phyloP scores from a whole-genome alignment of 148 eudicot genomes.

The Oxyria digyna region DNA sequence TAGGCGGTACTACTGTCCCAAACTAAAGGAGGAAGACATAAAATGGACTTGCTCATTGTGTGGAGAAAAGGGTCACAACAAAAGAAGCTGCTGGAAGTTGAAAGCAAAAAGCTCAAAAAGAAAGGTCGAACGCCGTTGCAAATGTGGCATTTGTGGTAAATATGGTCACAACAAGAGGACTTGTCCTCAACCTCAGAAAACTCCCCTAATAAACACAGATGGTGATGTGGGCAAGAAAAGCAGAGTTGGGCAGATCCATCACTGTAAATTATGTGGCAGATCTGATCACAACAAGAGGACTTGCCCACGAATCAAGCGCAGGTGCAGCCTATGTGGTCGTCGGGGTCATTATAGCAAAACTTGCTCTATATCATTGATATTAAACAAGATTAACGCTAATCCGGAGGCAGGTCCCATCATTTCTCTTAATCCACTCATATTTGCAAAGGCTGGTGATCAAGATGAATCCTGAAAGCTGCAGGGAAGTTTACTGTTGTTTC shows the following conservation, averaged over 20 bases:
- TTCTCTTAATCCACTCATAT: not conserved
- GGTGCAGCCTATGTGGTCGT: constrained; percentile 43
- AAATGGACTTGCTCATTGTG: constrained; percentile 56
- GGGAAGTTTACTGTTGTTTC: not conserved
- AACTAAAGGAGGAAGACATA: constrained; percentile 27
- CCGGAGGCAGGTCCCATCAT: not conserved
- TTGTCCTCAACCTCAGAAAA: constrained; percentile 20
- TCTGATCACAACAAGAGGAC: constrained; percentile 17
- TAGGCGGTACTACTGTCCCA: constrained; percentile 67
- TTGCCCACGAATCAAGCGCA: constrained; percentile 11
- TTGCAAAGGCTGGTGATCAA: not conserved
- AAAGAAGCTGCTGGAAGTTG: constrained; percentile 48
- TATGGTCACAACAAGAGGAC: constrained; percentile 65
- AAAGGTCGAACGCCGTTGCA: constrained; percentile 17
- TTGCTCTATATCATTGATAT: constrained; percentile 19
- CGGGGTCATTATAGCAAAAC: constrained; percentile 62
- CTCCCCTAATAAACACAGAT: not conserved
- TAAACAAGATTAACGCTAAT: not conserved
- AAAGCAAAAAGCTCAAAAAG: constrained; percentile 14
- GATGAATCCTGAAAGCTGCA: not conserved
- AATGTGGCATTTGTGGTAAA: constrained; percentile 42
- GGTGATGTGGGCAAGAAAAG: not conserved
- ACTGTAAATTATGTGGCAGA: constrained; percentile 15
- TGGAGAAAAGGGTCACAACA: constrained; percentile 71
- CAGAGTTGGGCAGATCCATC: not conserved